These are phyloP conservation scores for Petrea volubilis DNA, from an alignment of 257 asterid genomes.

Conservation along the genomic window DNA sequence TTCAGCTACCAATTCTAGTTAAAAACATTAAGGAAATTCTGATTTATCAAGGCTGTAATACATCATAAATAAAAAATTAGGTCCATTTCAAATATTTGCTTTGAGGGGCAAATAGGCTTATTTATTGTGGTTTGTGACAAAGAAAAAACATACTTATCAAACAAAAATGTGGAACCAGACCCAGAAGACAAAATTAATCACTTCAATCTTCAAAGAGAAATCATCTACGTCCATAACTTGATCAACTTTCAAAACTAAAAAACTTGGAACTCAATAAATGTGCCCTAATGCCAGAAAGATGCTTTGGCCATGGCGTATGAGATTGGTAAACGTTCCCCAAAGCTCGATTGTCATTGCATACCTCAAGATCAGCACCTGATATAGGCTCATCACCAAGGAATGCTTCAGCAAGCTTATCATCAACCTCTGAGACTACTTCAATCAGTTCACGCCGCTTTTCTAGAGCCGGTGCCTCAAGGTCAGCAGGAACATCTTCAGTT, in stretches of 20 bases:
- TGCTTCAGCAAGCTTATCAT: slow-evolving; percentile 87
- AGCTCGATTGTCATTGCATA: slow-evolving; percentile 25
- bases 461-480: slow-evolving; percentile 60
- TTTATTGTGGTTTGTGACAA: neutral
- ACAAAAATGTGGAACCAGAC: neutral
- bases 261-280: neutral
- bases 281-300: slow-evolving; percentile 2
- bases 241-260: neutral
- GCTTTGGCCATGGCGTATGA: slow-evolving; percentile 4
- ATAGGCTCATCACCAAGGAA: slow-evolving; percentile 94
- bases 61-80: neutral
- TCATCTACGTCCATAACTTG: neutral
- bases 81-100: slow-evolving; percentile 4
- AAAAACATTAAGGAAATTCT: neutral
- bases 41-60: neutral
- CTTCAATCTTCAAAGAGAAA: slow-evolving; percentile 1
- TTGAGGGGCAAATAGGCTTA: neutral
- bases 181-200: neutral
- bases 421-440: slow-evolving; percentile 95
- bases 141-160: neutral
- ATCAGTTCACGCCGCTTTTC: slow-evolving; percentile 91
- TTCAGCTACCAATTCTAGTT: neutral
- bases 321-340: slow-evolving; percentile 1
- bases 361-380: slow-evolving; percentile 83
- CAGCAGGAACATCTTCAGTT: slow-evolving; percentile 76